Percentiles rank a stretch among this genome's conserved stretches.
Evolutionary conservation across 2,329 filamentous ascomycete species (phyloP).

Genomic region (Phialocephala subalpina): DNA sequence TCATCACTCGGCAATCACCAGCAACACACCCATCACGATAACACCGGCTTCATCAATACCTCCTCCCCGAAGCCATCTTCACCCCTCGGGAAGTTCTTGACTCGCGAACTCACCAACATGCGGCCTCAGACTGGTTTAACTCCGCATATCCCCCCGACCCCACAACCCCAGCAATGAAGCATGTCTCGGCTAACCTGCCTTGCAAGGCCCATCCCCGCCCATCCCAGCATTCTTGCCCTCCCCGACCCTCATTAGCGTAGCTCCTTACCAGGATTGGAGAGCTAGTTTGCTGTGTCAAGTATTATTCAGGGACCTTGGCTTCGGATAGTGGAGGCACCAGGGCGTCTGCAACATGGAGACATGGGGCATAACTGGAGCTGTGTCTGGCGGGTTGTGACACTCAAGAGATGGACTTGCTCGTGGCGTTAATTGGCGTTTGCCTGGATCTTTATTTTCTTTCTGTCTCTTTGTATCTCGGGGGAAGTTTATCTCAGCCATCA

Average conservation of each 20-base stretch:
- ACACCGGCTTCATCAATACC: neutral
- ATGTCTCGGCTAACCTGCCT: constrained; percentile 11
- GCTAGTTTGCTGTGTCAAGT: neutral
- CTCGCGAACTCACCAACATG: neutral
- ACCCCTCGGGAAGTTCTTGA: neutral
- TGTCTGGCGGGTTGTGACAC: neutral
- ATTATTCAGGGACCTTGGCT: neutral
- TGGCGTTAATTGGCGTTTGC: neutral
- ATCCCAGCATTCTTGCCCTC: neutral
- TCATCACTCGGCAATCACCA: neutral
- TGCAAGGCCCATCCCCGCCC: no score
- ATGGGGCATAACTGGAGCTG: constrained; percentile 7
- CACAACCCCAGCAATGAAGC: neutral
- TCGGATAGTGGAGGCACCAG: neutral
- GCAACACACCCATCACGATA: neutral
- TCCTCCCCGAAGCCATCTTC: constrained; percentile 11
- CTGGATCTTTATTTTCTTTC: neutral
- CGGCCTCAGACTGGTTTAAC: neutral
- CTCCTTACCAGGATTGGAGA: neutral
- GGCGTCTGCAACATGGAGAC: neutral
- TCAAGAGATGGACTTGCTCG: neutral
- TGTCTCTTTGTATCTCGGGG: neutral
- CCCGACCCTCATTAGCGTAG: constrained; percentile 9
- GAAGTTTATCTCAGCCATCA: neutral
- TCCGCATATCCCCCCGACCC: constrained; percentile 6